These are phyloP conservation scores for Cucurbita moschata DNA, from an alignment of 306 rosid species.

Conservation along the genomic window DNA sequence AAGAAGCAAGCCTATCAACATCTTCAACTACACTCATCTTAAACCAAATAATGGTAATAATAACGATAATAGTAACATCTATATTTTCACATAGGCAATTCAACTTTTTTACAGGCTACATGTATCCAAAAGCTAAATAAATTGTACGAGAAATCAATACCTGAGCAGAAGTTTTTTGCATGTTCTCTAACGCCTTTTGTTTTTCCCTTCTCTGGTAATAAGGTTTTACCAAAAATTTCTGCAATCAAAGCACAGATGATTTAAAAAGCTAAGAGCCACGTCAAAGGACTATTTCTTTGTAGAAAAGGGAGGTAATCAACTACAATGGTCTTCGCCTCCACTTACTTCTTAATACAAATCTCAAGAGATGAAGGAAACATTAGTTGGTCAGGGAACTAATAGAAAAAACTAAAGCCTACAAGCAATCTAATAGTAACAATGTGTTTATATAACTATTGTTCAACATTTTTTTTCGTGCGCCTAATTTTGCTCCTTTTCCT, in stretches of 20 bases:
- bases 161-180: conserved; percentile 52
- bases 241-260: conserved; percentile 19
- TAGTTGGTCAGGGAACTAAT: background rate
- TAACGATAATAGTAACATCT: background rate
- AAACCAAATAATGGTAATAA: background rate
- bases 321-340: background rate
- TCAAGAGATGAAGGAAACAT: background rate
- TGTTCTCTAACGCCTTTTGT: conserved; percentile 64
- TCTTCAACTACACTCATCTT: background rate
- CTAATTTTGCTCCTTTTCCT: background rate
- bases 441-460: background rate
- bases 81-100: background rate
- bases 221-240: conserved; percentile 69
- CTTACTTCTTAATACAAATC: background rate
- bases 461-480: background rate
- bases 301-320: background rate
- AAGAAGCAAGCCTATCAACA: background rate
- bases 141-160: conserved; percentile 18
- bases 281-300: background rate
- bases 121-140: background rate
- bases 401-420: background rate
- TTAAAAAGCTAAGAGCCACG: background rate
- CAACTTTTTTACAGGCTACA: background rate
- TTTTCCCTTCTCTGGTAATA: conserved; percentile 62
- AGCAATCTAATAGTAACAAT: background rate